Evolutionary conservation across 371 early-diverging fungal genomes (phyloP), one percentile per base, ranked within the genome.

Genomic region (Phascolomyces articulosus): DNA sequence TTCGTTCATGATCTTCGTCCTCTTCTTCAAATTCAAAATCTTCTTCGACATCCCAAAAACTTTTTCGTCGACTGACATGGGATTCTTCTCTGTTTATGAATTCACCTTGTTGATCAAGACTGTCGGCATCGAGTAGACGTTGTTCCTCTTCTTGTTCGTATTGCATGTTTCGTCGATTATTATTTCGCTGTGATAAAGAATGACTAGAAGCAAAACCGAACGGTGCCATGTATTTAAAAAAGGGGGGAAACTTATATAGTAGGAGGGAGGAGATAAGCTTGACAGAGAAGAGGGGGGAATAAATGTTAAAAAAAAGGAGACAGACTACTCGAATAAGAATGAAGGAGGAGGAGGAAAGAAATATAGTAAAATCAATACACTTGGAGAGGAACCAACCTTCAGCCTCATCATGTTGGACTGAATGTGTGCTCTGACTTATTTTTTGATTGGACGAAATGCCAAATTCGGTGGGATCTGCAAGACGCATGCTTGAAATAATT

Each of bases 31-130:
- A 40, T 27, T 55, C 66, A 41, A 66, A 44, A n/a, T 60, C 60
- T 59, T 59, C 60, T n/a, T 59, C 60, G 60, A 24, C 60, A 59
- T 59, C 60, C 60, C 60, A 59, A 28, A 59, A 59, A 18, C 60
- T 27, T 24, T 53, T 27, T 20, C 24, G 54, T 9, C 21, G 40
- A 40, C 53, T 28, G 53, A 31, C 21, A 55, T 44, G 44, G 8
- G 44, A 44, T 18, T 44, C 15, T n/a, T 44, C 44, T 44, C 44
- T 15, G 44, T 16, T 44, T 34, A 16, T 49, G 16, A 7, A 29
- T 47, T n/a, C 47, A 7, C 29, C 34, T 48, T 27, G 40, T 1
- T 41, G 31, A 31, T 31, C n/a, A 29, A 38, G 21, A 29, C 29
- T 21, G 10, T 63, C 63, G 24, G 54, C 27, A 7, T 40, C 23